These are phyloP conservation scores for Sarocladiaceae sp. DNA, from an alignment of 2,329 filamentous ascomycete genomes.

Conservation along the genomic window DNA sequence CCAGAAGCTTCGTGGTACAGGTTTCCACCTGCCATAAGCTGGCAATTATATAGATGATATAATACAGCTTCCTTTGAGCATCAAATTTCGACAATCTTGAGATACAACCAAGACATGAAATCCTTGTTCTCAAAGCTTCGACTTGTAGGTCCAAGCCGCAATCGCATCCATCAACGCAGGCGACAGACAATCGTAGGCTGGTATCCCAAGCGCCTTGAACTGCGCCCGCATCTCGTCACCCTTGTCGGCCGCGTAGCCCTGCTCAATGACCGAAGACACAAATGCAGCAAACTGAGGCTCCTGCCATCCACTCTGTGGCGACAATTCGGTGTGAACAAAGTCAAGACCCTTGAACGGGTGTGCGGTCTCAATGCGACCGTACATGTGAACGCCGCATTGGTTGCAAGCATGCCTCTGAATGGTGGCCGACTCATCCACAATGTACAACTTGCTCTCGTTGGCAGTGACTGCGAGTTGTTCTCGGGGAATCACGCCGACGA, in stretches of 20 bases:
- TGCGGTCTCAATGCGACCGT: slow-evolving; percentile 59
- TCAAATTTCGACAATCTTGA: too few species aligned
- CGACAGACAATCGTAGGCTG: slow-evolving; percentile 59
- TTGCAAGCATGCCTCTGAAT: slow-evolving; percentile 60
- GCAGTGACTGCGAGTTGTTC: slow-evolving; percentile 53
- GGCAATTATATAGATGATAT: too few species aligned
- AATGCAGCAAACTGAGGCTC: slow-evolving; percentile 68
- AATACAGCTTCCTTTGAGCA: too few species aligned
- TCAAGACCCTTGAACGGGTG: slow-evolving; percentile 67
- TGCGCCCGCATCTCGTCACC: slow-evolving; percentile 51
- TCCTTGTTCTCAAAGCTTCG: too few species aligned
- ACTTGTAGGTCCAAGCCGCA: slow-evolving; percentile 34
- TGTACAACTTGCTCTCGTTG: slow-evolving; percentile 51
- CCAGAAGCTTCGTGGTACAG: slow-evolving; percentile 22
- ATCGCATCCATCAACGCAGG: slow-evolving; percentile 61
- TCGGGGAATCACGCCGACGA: slow-evolving; percentile 57
- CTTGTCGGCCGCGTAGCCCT: slow-evolving; percentile 52
- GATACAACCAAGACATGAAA: too few species aligned
- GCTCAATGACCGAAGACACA: slow-evolving; percentile 64
- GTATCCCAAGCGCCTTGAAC: slow-evolving; percentile 50
- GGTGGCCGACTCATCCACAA: slow-evolving; percentile 51
- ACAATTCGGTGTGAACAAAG: slow-evolving; percentile 63
- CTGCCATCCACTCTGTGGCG: slow-evolving; percentile 60
- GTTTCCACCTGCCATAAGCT: slow-evolving; percentile 20
- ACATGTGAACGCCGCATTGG: slow-evolving; percentile 59